Conservation (phyloP, 371 early-diverging fungal species). For the Mucor circinelloides region DNA sequence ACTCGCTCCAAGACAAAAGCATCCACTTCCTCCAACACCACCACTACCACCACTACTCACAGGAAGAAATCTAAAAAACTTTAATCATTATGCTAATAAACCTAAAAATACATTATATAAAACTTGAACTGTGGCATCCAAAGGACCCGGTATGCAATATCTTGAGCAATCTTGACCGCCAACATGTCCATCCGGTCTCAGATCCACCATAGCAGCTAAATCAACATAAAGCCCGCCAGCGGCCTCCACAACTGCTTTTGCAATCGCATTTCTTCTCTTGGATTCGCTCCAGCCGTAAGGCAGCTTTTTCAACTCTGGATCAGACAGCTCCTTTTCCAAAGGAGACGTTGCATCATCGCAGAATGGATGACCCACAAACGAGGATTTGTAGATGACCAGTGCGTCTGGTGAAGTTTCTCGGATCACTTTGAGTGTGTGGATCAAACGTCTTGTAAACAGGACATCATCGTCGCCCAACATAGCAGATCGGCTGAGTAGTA, state of each 20-base stretch:
- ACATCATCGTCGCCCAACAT: constrained; percentile 44
- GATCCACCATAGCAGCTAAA: constrained; percentile 53
- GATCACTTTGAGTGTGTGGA: constrained; percentile 48
- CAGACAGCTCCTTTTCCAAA: constrained; percentile 28
- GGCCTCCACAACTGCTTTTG: constrained; percentile 56
- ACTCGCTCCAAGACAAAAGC: background rate
- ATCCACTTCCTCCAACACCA: background rate
- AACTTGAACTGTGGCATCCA: constrained; percentile 57
- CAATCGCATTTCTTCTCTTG: constrained; percentile 57
- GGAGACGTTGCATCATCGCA: constrained; percentile 47
- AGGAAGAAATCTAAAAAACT: constrained; percentile 9
- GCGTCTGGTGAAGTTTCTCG: constrained; percentile 42
- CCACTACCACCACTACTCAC: background rate
- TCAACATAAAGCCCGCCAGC: constrained; percentile 64
- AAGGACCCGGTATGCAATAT: constrained; percentile 69
- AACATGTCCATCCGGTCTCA: constrained; percentile 62
- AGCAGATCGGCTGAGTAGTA: constrained; percentile 55
- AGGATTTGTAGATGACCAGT: constrained; percentile 58
- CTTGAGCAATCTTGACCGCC: constrained; percentile 62
- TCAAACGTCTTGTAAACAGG: constrained; percentile 44
- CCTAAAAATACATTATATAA: constrained; percentile 50
- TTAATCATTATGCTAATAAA: constrained; percentile 14
- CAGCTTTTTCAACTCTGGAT: constrained; percentile 36
- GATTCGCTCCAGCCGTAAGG: constrained; percentile 63
- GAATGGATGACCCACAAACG: constrained; percentile 52